phyloP scores from a whole-genome alignment of 352 stramenopile species.

The Phytopythium chamaehyphon region DNA sequence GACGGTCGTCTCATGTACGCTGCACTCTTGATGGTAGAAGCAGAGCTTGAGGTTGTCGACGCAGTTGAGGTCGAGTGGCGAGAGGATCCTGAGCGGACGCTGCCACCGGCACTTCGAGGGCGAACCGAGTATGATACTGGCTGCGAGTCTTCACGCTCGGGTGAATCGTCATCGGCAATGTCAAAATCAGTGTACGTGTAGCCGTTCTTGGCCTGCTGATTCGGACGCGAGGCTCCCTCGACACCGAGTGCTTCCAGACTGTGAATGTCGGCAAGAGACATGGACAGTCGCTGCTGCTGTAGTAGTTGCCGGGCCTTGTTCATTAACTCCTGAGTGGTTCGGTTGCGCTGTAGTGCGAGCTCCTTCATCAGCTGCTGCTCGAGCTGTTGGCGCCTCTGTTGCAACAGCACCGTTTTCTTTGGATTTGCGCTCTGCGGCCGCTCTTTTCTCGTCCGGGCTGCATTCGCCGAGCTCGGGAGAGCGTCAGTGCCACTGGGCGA shows the following conservation, averaged over 20 bases:
- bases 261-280: constrained; percentile 41
- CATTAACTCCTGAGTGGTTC: neutral
- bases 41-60: constrained; percentile 15
- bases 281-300: constrained; percentile 19
- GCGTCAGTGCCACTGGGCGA: neutral
- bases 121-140: constrained; percentile 11
- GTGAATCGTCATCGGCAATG: neutral
- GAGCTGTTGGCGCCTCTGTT: constrained; percentile 52
- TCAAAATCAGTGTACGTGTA: neutral
- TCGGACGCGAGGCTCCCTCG: neutral
- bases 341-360: constrained; percentile 3
- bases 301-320: constrained; percentile 6
- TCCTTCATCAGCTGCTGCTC: constrained; percentile 26
- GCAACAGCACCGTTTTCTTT: constrained; percentile 58
- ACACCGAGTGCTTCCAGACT: constrained; percentile 22
- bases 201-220: neutral
- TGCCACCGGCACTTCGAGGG: constrained; percentile 48
- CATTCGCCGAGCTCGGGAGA: neutral
- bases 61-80: constrained; percentile 7
- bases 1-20: constrained; percentile 56
- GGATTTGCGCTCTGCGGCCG: constrained; percentile 58
- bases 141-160: constrained; percentile 2
- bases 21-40: constrained; percentile 37
- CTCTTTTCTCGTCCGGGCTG: constrained; percentile 34
- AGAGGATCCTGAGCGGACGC: constrained; percentile 28